Base-by-base conservation (phyloP, 2,329 filamentous ascomycete genomes). In the Helminthosporium solani region DNA sequence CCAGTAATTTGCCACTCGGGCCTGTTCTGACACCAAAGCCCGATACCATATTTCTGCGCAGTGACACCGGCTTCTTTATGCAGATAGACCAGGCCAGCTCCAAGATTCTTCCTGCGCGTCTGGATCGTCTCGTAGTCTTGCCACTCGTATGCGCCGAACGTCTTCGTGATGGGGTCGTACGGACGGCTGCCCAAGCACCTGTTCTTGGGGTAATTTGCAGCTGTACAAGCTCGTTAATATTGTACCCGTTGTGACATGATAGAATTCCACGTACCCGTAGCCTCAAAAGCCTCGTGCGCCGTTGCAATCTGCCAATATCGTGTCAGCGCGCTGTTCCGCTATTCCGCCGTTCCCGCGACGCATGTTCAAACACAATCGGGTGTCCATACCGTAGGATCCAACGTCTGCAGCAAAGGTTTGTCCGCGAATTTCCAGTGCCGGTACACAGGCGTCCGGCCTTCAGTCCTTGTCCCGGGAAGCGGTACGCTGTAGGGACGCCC, bases 1-100 rank as follows among this genome's bases (percentile, higher is more conserved):
- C 84, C 84, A 45, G 85, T 82, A 50, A 95, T 84, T 75, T 95
- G 88, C 90, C 89, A 95, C 71, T 95, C 88, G 0, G 89, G 85
- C 49, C 89, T 80, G 71, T 95, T 95, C 70, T 90, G 87, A 62
- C 87, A 88, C 89, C 89, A 95, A 40, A 95, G 72, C 18, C 89
- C 90, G 53, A 95, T 77, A 42, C 86, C 88, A 66, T 87, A 86
- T 64, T 86, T 85, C 18, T 49, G 27, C 3, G 78, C 81, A 11
- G 78, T 78, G 9, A 92, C 77, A 42, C 88, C 88, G 51, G 83
- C 76, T 60, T 83, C 78, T 66, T 86, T 80, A 71, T 95, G 88
- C 56, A 97, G 73, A 70, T 94, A 86, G 31, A 91, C 85, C 38
- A 97, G 72, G 47, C 92, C 94, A 31, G 86, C 87, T 53, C 94